phyloP scores from a whole-genome alignment of 83 land plant genomes.

The Thuja plicata region DNA sequence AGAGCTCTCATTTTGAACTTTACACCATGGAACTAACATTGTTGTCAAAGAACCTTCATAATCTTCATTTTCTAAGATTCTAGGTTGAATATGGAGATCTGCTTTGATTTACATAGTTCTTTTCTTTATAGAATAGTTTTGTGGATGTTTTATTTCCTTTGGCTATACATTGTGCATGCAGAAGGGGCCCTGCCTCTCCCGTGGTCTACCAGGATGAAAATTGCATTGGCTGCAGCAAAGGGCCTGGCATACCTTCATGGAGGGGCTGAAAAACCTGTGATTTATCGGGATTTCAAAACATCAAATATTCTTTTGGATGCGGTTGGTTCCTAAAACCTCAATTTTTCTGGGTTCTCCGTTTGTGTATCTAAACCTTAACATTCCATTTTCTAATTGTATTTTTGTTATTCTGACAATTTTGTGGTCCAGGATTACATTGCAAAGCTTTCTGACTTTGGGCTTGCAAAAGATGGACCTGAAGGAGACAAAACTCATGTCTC shows the following conservation, averaged over 20 bases:
- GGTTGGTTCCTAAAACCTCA: constrained; percentile 24
- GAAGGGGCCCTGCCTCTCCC: constrained; percentile 64
- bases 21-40: neutral
- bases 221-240: constrained; percentile 74
- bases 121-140: neutral
- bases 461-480: constrained; percentile 56
- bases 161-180: constrained; percentile 5
- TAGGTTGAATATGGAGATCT: neutral
- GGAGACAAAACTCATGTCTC: constrained; percentile 65
- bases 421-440: constrained; percentile 54
- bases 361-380: neutral
- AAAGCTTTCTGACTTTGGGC: constrained; percentile 64
- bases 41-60: neutral
- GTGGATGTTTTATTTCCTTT: constrained; percentile 1
- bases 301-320: constrained; percentile 59
- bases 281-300: constrained; percentile 71
- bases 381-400: constrained; percentile 4
- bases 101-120: neutral
- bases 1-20: neutral
- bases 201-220: constrained; percentile 65
- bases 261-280: constrained; percentile 65
- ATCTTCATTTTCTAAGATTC: neutral
- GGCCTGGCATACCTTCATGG: constrained; percentile 78
- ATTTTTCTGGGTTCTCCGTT: neutral
- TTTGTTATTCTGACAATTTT: neutral